phyloP scores from a whole-genome alignment of 768 basidiomycete genomes.

The Calocera cornea region DNA sequence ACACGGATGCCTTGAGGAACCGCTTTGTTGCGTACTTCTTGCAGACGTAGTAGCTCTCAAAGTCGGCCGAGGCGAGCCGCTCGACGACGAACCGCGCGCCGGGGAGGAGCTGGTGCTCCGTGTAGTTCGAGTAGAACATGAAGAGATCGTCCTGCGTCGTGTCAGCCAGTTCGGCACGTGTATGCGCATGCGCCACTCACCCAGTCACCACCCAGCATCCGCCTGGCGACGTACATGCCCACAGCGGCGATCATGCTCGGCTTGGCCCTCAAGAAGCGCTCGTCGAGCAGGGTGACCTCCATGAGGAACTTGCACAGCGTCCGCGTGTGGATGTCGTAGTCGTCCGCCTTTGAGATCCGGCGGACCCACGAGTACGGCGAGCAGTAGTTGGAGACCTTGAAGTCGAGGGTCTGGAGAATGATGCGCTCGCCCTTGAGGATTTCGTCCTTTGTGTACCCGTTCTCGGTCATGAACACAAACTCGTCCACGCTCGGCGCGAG shows the following conservation, averaged over 20 bases:
- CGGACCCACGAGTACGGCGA: conserved; percentile 99
- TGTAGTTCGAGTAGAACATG: conserved; percentile 83
- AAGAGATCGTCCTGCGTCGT: conserved; percentile 66
- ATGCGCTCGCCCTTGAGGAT: conserved; percentile 97
- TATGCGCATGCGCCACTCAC: conserved; percentile 39
- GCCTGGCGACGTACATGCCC: conserved; percentile 90
- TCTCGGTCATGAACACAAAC: conserved; percentile 96
- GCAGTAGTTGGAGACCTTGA: conserved; percentile 92
- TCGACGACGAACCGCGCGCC: conserved; percentile 75
- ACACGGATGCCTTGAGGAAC: conserved; percentile 67
- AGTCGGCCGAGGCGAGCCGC: conserved; percentile 64
- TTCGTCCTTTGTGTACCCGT: conserved; percentile 85
- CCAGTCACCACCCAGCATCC: conserved; percentile 93
- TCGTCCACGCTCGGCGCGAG: conserved; percentile 92
- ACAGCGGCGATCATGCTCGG: conserved; percentile 89
- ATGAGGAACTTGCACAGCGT: conserved; percentile 96
- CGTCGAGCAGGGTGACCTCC: conserved; percentile 85
- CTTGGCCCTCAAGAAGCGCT: conserved; percentile 85
- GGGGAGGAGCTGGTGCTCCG: conserved; percentile 70
- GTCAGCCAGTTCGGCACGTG: background rate
- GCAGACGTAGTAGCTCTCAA: conserved; percentile 76
- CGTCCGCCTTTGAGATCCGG: conserved; percentile 94
- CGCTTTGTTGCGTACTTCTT: conserved; percentile 97
- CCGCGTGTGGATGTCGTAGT: conserved; percentile 94
- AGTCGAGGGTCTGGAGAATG: conserved; percentile 87